phyloP scores from a whole-genome alignment of 2,329 filamentous ascomycete species.

The Paramyrothecium roridum region DNA sequence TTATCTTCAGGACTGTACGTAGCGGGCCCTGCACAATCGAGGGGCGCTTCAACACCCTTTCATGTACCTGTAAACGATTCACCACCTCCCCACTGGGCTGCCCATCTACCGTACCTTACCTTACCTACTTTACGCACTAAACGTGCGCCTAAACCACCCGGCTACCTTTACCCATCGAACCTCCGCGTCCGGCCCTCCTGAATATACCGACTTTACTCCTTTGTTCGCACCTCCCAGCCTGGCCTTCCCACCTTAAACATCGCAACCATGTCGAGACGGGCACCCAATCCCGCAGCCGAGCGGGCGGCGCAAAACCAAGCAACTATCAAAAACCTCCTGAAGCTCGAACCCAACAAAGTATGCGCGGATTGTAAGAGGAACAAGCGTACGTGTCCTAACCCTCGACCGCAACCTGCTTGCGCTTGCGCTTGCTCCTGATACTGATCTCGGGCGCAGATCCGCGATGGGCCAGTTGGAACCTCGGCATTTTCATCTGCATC shows the following conservation, averaged over 20 bases:
- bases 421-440: constrained; percentile 4
- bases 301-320: constrained; percentile 89
- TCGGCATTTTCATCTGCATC: constrained; percentile 97
- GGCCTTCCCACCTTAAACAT: constrained; percentile 12
- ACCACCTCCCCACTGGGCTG: no score
- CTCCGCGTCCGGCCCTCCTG: neutral
- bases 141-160: no score
- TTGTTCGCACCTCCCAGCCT: neutral
- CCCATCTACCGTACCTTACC: no score
- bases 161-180: no score
- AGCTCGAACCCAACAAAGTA: constrained; percentile 91
- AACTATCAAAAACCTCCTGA: constrained; percentile 91
- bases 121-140: neutral
- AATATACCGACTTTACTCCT: neutral
- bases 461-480: constrained; percentile 98
- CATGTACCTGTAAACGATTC: no score
- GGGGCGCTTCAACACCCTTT: no score
- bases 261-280: constrained; percentile 70
- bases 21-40: no score
- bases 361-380: constrained; percentile 99
- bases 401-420: neutral
- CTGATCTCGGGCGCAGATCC: constrained; percentile 60
- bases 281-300: constrained; percentile 75
- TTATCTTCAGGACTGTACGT: no score
- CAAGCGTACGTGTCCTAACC: constrained; percentile 67